A percentile compares a stretch with the other conserved stretches of the same genome.
phyloP scores from a whole-genome alignment of 176 grass and related monocot species.

The Rhipidocladum racemiflorum region DNA sequence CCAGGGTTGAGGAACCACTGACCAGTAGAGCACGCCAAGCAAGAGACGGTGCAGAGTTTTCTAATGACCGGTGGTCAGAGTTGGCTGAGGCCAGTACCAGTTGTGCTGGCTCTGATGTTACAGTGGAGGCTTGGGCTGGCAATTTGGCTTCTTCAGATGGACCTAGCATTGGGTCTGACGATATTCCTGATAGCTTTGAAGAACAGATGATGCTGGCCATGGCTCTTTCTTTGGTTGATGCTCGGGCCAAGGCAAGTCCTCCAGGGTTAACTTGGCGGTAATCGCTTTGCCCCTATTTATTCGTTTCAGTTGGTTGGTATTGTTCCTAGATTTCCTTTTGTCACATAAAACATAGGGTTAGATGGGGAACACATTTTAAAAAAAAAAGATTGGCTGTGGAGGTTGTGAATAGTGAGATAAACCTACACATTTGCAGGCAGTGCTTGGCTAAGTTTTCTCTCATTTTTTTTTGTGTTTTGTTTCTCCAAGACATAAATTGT shows the following conservation, averaged over 20 bases:
- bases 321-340: constrained; percentile 25
- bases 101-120: constrained; percentile 43
- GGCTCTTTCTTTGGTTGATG: constrained; percentile 75
- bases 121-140: constrained; percentile 31
- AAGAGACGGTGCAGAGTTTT: constrained; percentile 46
- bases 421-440: constrained; percentile 26
- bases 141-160: constrained; percentile 25
- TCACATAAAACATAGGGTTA: constrained; percentile 33
- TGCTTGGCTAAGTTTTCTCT: not conserved
- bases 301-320: not conserved
- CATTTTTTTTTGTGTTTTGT: not conserved
- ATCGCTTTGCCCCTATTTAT: constrained; percentile 22
- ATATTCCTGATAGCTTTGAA: constrained; percentile 80
- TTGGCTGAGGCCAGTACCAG: constrained; percentile 47
- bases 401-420: constrained; percentile 41
- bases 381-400: not conserved
- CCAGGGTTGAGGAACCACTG: constrained; percentile 26
- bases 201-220: constrained; percentile 94
- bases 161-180: constrained; percentile 18
- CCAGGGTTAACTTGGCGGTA: constrained; percentile 43
- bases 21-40: constrained; percentile 21
- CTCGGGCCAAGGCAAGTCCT: constrained; percentile 39
- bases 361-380: not conserved
- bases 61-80: constrained; percentile 52
- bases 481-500: not conserved